Base-by-base conservation (phyloP, 805 yeast genomes). In the Kazachstania taianensis region DNA sequence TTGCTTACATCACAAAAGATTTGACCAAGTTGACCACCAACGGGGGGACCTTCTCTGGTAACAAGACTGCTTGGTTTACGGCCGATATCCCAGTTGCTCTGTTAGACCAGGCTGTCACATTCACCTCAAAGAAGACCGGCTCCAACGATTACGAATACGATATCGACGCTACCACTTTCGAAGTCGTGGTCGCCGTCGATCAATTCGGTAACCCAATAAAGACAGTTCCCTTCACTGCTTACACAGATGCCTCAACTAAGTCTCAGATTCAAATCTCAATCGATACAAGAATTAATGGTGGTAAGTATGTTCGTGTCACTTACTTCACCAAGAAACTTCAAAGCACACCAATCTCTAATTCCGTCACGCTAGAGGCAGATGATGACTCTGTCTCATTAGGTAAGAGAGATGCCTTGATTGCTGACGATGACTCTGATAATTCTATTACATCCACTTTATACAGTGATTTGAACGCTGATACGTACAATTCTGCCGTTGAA, bases 31-130 rank as follows among this genome's bases (percentile, higher is more conserved):
- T 52, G 12, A 41, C 46, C 7, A 47, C 55, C 5, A 48, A 53
- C 32, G 54, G 55, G 32, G 57, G 56, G 16, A 46, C 48, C 14
- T 44, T 37, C 20, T 36, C 35, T 17, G 32, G 37, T 7, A 45
- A 49, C 36, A 45, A 39, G 9, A 46, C 52, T 7, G 53, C 53
- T 4, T 54, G 55, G 50, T 56, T 53, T 38, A 47, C 52, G 3
- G 44, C 52, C 14, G 50, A 52, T 30, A 39, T 56, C 10, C 61
- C 61, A 30, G 16, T 49, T 10, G 28, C 41, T 12, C 38, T 42
- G 17, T 42, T 53, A 18, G 35, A 36, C 9, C 37, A 40, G 8
- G 37, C 52, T 8, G 28, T 51, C 7, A 37, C 40, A 16, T 45
- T 56, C 24, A 42, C 41, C 23, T 45, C 59, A 15, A 33, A 37